A percentile compares a stretch with the other conserved stretches of the same genome.
Evolutionary conservation across 2,329 filamentous ascomycete species (phyloP).

Genomic region (Neopestalotiopsis sp.): DNA sequence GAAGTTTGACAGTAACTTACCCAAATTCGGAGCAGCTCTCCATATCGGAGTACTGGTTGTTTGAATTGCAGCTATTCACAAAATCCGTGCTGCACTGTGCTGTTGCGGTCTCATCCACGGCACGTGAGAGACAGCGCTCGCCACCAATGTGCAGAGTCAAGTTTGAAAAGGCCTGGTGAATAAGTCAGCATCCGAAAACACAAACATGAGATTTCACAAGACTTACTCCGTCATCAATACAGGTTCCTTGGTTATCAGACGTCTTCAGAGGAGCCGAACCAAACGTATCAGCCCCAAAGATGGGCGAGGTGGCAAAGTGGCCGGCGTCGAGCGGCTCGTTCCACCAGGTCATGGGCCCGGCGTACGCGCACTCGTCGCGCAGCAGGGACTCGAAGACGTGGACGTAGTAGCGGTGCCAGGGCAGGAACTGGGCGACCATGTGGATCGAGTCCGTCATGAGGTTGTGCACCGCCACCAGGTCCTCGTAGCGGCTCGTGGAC

Average conservation of each 20-base stretch:
- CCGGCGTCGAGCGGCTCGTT: conserved; percentile 44
- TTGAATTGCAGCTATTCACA: conserved; percentile 38
- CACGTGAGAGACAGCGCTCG: conserved; percentile 40
- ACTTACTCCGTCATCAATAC: conserved; percentile 38
- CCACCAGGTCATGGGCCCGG: conserved; percentile 45
- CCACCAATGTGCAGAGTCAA: conserved; percentile 37
- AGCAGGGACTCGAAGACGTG: conserved; percentile 42
- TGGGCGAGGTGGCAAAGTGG: conserved; percentile 35
- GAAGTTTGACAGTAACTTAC: conserved; percentile 29
- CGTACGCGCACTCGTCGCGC: conserved; percentile 44
- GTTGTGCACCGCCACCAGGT: conserved; percentile 44
- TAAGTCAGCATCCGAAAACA: background rate
- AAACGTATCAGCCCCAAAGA: conserved; percentile 38
- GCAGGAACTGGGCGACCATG: conserved; percentile 42
- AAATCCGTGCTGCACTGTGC: conserved; percentile 36
- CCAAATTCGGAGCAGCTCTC: conserved; percentile 39
- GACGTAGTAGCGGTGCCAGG: conserved; percentile 47
- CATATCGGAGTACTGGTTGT: conserved; percentile 36
- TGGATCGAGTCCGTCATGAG: conserved; percentile 38
- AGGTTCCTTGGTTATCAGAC: conserved; percentile 36
- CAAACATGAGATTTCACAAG: background rate
- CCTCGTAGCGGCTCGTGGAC: conserved; percentile 41
- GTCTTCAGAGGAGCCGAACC: conserved; percentile 34
- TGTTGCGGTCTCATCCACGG: conserved; percentile 38
- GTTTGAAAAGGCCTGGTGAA: conserved; percentile 33